phyloP scores from a whole-genome alignment of 106 monocot species.

The Dendrobium nobile region DNA sequence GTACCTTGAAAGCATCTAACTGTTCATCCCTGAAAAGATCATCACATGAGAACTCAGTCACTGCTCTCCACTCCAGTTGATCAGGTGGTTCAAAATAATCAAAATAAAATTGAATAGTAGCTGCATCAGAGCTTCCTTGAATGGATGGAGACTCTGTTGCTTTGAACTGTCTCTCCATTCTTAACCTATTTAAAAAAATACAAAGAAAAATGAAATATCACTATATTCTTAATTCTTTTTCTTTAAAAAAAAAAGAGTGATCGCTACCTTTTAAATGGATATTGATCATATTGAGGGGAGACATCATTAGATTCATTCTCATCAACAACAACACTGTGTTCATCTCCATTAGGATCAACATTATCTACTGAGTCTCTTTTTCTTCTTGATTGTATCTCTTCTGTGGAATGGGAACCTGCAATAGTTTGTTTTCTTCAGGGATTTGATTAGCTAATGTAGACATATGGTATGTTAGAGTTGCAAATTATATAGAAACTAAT shows the following conservation, averaged over 20 bases:
- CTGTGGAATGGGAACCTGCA: neutral
- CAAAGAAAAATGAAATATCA: too few relatives aligned
- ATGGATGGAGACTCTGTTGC: too few relatives aligned
- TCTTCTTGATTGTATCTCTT: neutral
- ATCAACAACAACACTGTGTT: neutral
- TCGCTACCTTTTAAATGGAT: neutral
- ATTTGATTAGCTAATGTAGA: too few relatives aligned
- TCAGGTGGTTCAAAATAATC: neutral
- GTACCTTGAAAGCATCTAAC: neutral
- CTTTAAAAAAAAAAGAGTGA: too few relatives aligned
- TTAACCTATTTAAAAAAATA: neutral
- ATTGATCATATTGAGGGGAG: neutral
- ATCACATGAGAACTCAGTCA: conserved; percentile 1
- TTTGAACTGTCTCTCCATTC: neutral
- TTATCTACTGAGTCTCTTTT: neutral
- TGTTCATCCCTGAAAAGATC: conserved; percentile 5
- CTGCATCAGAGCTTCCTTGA: too few relatives aligned
- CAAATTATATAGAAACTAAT: too few relatives aligned
- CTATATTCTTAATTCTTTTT: too few relatives aligned
- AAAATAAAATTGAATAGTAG: neutral
- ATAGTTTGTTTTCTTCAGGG: too few relatives aligned
- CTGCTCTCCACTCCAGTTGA: neutral
- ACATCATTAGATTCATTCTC: neutral
- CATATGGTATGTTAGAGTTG: too few relatives aligned
- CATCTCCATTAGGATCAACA: neutral